Conservation (phyloP, 2,329 filamentous ascomycete genomes). For the Fusarium nisikadoi region DNA sequence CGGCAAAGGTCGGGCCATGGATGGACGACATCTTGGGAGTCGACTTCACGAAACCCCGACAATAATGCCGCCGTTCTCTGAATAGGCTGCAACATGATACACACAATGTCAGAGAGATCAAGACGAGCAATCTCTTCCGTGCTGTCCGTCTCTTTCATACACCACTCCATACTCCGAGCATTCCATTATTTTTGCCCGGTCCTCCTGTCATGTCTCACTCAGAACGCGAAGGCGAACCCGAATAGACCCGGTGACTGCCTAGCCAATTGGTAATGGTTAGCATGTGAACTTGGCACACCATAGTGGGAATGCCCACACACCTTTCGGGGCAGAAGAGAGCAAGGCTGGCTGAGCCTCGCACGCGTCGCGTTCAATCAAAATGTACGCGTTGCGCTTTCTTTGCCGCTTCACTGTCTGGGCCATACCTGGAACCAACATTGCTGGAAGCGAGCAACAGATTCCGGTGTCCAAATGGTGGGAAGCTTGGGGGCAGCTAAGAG, state of each 20-base stretch:
- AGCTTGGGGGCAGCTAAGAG: constrained; percentile 15
- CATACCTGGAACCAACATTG: constrained; percentile 8
- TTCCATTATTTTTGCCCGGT: constrained; percentile 28
- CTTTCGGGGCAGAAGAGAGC: constrained; percentile 2
- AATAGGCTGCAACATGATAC: constrained; percentile 30
- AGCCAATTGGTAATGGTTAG: constrained; percentile 17
- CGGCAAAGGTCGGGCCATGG: constrained; percentile 45
- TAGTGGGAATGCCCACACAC: constrained; percentile 28
- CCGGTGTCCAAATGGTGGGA: constrained; percentile 10
- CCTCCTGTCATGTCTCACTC: constrained; percentile 33
- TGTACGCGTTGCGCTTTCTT: constrained; percentile 28
- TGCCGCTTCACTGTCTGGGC: not conserved
- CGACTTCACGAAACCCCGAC: constrained; percentile 42
- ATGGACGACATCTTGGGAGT: constrained; percentile 48
- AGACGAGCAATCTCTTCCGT: constrained; percentile 13
- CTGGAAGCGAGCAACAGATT: constrained; percentile 24
- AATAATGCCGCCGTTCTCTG: constrained; percentile 18
- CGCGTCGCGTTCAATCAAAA: constrained; percentile 30
- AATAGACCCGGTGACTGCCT: constrained; percentile 38
- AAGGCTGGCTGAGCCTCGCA: constrained; percentile 40
- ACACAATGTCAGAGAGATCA: constrained; percentile 25
- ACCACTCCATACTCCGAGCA: constrained; percentile 31
- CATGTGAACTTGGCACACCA: constrained; percentile 36
- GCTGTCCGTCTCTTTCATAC: constrained; percentile 24
- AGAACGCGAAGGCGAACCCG: constrained; percentile 25